phyloP scores from a whole-genome alignment of 352 stramenopile genomes.

The Phytopythium mirpurense region DNA sequence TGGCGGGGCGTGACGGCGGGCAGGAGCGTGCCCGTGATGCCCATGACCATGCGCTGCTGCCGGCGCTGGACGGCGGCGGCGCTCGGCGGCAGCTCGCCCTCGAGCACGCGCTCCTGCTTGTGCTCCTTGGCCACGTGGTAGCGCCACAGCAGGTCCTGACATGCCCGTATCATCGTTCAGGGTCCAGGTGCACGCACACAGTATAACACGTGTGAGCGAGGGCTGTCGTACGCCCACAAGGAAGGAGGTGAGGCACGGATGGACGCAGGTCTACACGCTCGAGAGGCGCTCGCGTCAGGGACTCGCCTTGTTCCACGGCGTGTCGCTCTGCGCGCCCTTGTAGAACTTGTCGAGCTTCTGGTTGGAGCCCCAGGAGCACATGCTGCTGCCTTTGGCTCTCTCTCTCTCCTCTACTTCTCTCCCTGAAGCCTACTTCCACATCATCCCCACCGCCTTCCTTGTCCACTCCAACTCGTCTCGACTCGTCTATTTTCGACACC shows the following conservation, averaged over 20 bases:
- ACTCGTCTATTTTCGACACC: too few relatives aligned
- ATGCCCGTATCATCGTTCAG: too few relatives aligned
- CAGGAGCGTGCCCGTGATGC: slow-evolving; percentile 41
- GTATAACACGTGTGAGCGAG: too few relatives aligned
- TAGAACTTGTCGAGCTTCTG: slow-evolving; percentile 44
- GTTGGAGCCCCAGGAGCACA: slow-evolving; percentile 29
- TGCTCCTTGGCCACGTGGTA: slow-evolving; percentile 44
- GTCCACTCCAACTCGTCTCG: too few relatives aligned
- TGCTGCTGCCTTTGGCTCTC: neutral
- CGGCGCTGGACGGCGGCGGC: slow-evolving; percentile 23
- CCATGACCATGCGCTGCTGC: slow-evolving; percentile 37
- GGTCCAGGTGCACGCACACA: too few relatives aligned
- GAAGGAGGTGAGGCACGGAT: too few relatives aligned
- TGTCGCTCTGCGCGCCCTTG: slow-evolving; percentile 47
- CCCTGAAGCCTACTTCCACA: too few relatives aligned
- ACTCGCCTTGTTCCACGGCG: slow-evolving; percentile 48
- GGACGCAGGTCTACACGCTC: too few relatives aligned
- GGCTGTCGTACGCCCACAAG: too few relatives aligned
- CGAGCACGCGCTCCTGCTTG: slow-evolving; percentile 37
- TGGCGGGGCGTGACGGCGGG: slow-evolving; percentile 32
- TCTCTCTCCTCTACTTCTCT: too few relatives aligned
- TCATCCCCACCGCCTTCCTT: too few relatives aligned
- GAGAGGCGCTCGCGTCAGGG: too few relatives aligned
- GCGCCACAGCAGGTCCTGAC: slow-evolving; percentile 36
- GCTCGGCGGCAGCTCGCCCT: slow-evolving; percentile 22